These are phyloP conservation scores for Plasmodium coatneyi DNA, from an alignment of 169 alveolate species.

Conservation along the genomic window DNA sequence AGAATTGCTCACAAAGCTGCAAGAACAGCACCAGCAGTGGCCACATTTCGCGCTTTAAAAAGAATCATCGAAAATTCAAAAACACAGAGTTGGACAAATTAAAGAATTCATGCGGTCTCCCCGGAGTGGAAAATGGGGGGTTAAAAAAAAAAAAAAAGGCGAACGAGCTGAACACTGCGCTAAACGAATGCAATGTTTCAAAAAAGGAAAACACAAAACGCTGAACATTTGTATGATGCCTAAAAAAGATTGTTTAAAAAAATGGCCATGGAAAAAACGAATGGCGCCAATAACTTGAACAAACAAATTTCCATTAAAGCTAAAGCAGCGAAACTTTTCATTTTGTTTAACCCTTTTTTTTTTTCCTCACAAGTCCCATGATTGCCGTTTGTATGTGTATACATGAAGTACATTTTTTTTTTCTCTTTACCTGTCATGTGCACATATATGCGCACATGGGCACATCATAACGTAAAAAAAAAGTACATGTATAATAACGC, in stretches of 20 bases:
- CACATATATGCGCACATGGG: not conserved
- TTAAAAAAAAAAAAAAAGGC: not conserved
- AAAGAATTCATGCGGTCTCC: not conserved
- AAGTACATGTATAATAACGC: not conserved
- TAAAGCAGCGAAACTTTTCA: not conserved
- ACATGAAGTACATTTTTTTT: not conserved
- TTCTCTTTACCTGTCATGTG: not conserved
- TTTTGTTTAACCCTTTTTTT: not conserved
- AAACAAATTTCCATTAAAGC: not conserved
- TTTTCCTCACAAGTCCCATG: not conserved
- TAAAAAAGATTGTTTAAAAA: not conserved
- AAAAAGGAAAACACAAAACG: not conserved
- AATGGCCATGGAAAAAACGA: not conserved
- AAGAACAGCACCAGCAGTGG: not conserved
- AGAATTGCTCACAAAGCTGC: slow-evolving; percentile 2
- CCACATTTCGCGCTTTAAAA: not conserved
- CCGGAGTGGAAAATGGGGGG: not conserved
- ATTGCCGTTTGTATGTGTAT: not conserved
- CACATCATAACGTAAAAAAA: not conserved
- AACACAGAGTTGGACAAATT: not conserved
- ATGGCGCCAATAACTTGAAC: not conserved
- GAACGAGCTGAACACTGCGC: not conserved
- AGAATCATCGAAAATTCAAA: not conserved
- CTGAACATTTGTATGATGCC: not conserved
- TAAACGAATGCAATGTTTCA: not conserved